Evolutionary conservation across 352 stramenopile genomes (phyloP).

Genomic region (Globisporangium paddicum): DNA sequence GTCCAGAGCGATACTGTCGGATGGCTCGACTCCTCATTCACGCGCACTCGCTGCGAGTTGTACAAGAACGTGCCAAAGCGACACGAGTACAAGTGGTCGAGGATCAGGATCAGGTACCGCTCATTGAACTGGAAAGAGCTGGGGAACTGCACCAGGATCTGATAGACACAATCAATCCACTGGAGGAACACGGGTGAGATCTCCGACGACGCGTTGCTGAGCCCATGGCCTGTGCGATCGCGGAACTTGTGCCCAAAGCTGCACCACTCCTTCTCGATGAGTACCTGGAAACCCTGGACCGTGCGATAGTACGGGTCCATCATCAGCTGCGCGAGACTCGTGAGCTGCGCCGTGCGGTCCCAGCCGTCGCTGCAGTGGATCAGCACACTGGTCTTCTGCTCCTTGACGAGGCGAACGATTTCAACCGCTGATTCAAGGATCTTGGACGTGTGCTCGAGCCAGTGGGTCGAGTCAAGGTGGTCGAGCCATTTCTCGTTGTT

Average conservation of each 20-base stretch:
- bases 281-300: slow-evolving; percentile 72
- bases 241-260: slow-evolving; percentile 89
- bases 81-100: slow-evolving; percentile 81
- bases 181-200: slow-evolving; percentile 97
- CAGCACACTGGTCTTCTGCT: slow-evolving; percentile 90
- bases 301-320: slow-evolving; percentile 91
- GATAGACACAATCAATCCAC: slow-evolving; percentile 87
- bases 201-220: slow-evolving; percentile 81
- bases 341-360: slow-evolving; percentile 93
- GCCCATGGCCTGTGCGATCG: slow-evolving; percentile 58
- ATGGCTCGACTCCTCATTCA: slow-evolving; percentile 39
- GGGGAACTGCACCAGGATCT: slow-evolving; percentile 71
- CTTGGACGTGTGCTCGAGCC: slow-evolving; percentile 72
- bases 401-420: slow-evolving; percentile 75
- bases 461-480: slow-evolving; percentile 63
- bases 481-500: slow-evolving; percentile 80
- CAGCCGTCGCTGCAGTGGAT: slow-evolving; percentile 99
- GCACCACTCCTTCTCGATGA: slow-evolving; percentile 91
- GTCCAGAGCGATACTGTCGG: slow-evolving; percentile 78
- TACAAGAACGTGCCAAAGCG: slow-evolving; percentile 94
- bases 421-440: slow-evolving; percentile 82
- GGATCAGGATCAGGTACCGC: slow-evolving; percentile 71
- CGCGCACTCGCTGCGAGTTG: slow-evolving; percentile 86
- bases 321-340: slow-evolving; percentile 76
- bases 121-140: slow-evolving; percentile 86